Base-by-base conservation (phyloP, 2,329 filamentous ascomycete genomes). In the Ophiocordyceps unilateralis region DNA sequence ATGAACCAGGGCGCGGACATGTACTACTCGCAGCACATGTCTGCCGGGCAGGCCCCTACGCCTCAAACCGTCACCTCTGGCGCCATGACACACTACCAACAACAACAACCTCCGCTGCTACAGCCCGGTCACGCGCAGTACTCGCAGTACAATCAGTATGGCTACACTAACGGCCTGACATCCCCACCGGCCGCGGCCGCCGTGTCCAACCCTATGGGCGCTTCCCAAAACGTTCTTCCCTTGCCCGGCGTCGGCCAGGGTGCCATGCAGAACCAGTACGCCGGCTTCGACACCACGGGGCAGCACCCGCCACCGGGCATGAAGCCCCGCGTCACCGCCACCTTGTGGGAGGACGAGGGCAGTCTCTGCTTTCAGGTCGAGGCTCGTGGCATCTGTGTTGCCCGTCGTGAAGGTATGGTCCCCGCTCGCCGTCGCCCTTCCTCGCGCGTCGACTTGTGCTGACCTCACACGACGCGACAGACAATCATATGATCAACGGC, bases 401-500 rank as follows among this genome's bases (percentile, higher is more conserved):
- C 89, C 43, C 77, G 91, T 51, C 74, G 91, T 58, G 89, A 96
- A 75, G 87, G 86, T 91, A 64, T 17, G 51, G n/a, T n/a, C n/a
- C n/a, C n/a, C n/a, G 68, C 55, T 44, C 38, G 44, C 10, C 40
- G 5, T 30, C 38, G 5, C 22, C 24, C 9, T 3, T 24, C 19
- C 5, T 28, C 43, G 15, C 8, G 19, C 6, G 15, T 6, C 3
- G 22, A 4, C 12, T 12, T 37, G 7, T 40, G 37, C 24, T 41
- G 26, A 44, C 37, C 36, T 11, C n/a, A 9, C 15, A 7, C n/a
- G 40, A 40, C 24, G 20, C 20, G 40, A 37, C 49, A 93, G 89
- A 95, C 55, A 96, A 95, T 63, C 86, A 94, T 65, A 95, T 98
- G 85, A 95, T 98, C 62, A 98, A 96, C 55, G 91, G 91, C 17